Evolutionary conservation across 1,139 yeast species (phyloP), one percentile per base, ranked within the genome.

Genomic region (Nematodospora anomalae): DNA sequence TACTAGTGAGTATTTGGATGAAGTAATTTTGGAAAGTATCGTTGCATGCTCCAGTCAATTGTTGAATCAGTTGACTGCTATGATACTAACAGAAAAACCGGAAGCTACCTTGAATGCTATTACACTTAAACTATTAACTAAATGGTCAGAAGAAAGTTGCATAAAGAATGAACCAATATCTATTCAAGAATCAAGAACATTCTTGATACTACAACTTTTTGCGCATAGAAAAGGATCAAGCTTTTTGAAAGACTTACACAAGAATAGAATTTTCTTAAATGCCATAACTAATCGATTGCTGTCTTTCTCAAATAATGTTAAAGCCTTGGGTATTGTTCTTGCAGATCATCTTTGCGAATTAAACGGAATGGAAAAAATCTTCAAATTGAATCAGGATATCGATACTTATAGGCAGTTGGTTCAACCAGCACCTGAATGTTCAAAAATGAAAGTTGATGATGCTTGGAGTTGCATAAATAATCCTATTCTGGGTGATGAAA

Each of bases 231-330:
- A 51, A 6, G 45, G 51, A 8, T 27, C 47, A 1, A 30, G 16
- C 2, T 51, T 50, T 29, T 32, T 60, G 0, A 38, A 45, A 7
- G 40, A 28, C 2, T 40, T 71, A 14, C 44, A 64, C 30, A 49
- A 48, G 9, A 55, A 62, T 18, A 40, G 57, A 3, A 45, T 40
- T 0, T 76, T 71, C 42, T 51, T 76, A 11, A 55, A 62, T 15
- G 69, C 73, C 0, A 57, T 77, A 11, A 66, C 80, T 1, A 65
- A 60, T 37, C 55, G 77, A 20, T 59, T 77, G n/a, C 60, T 57
- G 33, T 67, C 80, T 0, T 57, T 59, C 33, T 70, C 79, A 0
- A 57, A 61, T 24, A 52, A 56, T 23, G 67, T 72, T 3, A 64
- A 76, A 34, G 44, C 60, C 1, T 55, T 74, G 33, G 82, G 76